Conservation (phyloP, 2,329 filamentous ascomycete species). For the Ceratocystis smalleyi region DNA sequence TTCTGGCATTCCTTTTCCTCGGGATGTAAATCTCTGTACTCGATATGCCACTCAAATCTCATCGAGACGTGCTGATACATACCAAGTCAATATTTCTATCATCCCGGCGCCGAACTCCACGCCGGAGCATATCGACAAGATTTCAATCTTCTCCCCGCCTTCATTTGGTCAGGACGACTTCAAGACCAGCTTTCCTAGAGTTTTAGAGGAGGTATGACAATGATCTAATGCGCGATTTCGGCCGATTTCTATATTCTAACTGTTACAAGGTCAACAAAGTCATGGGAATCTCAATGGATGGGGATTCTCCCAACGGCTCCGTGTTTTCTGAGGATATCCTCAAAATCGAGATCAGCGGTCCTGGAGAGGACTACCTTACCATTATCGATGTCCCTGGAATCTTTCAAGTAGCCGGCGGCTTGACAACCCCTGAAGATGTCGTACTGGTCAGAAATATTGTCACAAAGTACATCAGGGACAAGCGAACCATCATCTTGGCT, state of each 20-base stretch:
- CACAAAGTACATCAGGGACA: conserved; percentile 27
- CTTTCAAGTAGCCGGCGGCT: conserved; percentile 25
- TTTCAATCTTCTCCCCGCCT: not conserved
- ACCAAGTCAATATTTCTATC: conserved; percentile 29
- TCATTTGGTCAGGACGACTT: conserved; percentile 16
- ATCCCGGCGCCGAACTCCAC: conserved; percentile 22
- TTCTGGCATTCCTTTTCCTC: conserved; percentile 20
- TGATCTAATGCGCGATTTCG: not conserved
- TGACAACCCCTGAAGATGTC: conserved; percentile 24
- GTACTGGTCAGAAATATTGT: conserved; percentile 26
- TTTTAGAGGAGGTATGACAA: conserved; percentile 23
- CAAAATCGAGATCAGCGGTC: conserved; percentile 19
- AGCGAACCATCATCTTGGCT: conserved; percentile 30
- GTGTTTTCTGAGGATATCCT: conserved; percentile 21
- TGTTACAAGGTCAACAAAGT: conserved; percentile 3
- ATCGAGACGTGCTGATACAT: conserved; percentile 16
- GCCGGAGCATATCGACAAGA: conserved; percentile 13
- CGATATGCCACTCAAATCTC: conserved; percentile 20
- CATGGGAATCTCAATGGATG: conserved; percentile 17
- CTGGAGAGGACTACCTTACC: conserved; percentile 26
- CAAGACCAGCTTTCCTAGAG: conserved; percentile 24
- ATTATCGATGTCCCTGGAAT: conserved; percentile 34
- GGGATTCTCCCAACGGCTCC: conserved; percentile 9
- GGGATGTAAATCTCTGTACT: conserved; percentile 19
- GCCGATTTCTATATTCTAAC: not conserved